These are phyloP conservation scores for Thelonectria rubi DNA, from an alignment of 2,329 filamentous ascomycete genomes.

Conservation along the genomic window DNA sequence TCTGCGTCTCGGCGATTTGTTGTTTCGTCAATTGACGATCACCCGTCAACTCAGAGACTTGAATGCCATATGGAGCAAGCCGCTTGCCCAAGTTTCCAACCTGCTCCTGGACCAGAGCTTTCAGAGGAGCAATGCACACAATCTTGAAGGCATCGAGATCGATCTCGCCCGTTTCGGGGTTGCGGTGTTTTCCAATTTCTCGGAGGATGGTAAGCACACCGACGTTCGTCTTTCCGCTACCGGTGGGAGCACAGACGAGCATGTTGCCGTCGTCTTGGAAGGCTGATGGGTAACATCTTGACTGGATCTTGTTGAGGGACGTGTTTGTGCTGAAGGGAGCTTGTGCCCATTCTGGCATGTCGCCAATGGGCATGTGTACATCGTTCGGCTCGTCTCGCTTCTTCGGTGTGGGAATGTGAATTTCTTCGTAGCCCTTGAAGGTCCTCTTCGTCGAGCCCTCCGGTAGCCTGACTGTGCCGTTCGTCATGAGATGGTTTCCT, in stretches of 20 bases:
- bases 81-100: slow-evolving; percentile 97
- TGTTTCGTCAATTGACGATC: slow-evolving; percentile 98
- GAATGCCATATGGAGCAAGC: slow-evolving; percentile 89
- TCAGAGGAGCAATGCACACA: slow-evolving; percentile 94
- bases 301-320: slow-evolving; percentile 94
- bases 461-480: slow-evolving; percentile 90
- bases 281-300: slow-evolving; percentile 88
- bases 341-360: slow-evolving; percentile 92
- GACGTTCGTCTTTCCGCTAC: slow-evolving; percentile 98
- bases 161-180: slow-evolving; percentile 89
- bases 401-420: slow-evolving; percentile 94
- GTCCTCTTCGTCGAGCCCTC: slow-evolving; percentile 94
- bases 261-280: slow-evolving; percentile 97
- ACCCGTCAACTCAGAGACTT: slow-evolving; percentile 94
- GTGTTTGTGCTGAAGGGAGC: slow-evolving; percentile 85
- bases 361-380: slow-evolving; percentile 81
- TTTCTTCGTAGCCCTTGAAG: slow-evolving; percentile 98
- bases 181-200: slow-evolving; percentile 94
- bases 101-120: slow-evolving; percentile 96
- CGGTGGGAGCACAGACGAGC: slow-evolving; percentile 96
- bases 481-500: slow-evolving; percentile 99
- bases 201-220: slow-evolving; percentile 96
- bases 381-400: slow-evolving; percentile 84
- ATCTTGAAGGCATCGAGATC: slow-evolving; percentile 98
- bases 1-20: slow-evolving; percentile 96